These are phyloP conservation scores for Magnaporthiopsis incrustans DNA, from an alignment of 2,329 filamentous ascomycete species.

Conservation along the genomic window DNA sequence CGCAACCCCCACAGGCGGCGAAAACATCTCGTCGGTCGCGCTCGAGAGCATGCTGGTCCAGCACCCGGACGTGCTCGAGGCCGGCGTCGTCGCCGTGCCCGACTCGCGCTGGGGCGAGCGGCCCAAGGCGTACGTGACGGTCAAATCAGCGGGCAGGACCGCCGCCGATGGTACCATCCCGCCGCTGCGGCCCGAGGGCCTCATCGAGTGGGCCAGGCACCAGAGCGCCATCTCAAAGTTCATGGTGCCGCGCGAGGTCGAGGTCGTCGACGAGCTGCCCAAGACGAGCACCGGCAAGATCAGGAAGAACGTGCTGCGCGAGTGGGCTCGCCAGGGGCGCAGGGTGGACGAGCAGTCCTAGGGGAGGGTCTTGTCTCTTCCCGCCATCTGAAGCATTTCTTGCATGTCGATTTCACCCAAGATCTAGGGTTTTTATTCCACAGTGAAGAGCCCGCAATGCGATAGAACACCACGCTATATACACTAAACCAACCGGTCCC, in stretches of 20 bases:
- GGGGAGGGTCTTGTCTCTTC: background rate
- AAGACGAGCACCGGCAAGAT: conserved; percentile 98
- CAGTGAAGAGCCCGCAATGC: background rate
- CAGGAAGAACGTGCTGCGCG: conserved; percentile 84
- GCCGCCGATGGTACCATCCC: background rate
- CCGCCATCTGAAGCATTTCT: background rate
- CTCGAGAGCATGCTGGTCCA: conserved; percentile 83
- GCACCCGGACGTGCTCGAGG: conserved; percentile 85
- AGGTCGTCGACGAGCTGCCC: conserved; percentile 78
- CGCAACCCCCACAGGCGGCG: conserved; percentile 56
- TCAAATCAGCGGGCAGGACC: conserved; percentile 55
- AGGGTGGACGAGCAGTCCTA: background rate
- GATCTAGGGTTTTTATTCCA: background rate
- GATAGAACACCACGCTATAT: background rate
- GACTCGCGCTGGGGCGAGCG: conserved; percentile 92
- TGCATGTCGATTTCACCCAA: background rate
- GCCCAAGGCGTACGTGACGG: conserved; percentile 89
- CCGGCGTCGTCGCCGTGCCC: conserved; percentile 77
- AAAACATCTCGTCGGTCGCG: conserved; percentile 93
- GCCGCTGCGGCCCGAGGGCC: conserved; percentile 51
- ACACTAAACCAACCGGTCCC: background rate
- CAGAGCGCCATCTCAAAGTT: conserved; percentile 79
- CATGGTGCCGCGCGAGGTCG: conserved; percentile 69
- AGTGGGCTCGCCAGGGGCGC: conserved; percentile 55
- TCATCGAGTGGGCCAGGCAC: conserved; percentile 81